Conservation (phyloP, 257 asterid species). For the Avicennia marina region DNA sequence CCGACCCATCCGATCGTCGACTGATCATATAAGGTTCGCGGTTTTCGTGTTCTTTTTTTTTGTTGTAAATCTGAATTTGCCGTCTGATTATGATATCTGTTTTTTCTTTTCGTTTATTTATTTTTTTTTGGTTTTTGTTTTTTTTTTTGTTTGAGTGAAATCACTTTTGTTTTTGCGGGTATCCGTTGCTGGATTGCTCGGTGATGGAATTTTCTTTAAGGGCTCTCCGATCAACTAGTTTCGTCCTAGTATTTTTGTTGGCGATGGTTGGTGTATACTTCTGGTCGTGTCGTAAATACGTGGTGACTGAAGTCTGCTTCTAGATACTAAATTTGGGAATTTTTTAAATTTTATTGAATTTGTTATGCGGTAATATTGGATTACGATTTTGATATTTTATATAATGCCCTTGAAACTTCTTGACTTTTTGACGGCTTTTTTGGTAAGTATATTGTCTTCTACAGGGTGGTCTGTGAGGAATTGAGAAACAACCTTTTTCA, state of each 20-base stretch:
- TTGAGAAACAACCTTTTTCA: background rate
- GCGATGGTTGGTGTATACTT: conserved; percentile 4
- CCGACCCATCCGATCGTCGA: conserved; percentile 24
- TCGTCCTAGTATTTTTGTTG: conserved; percentile 1
- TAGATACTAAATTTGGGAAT: background rate
- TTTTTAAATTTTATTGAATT: background rate
- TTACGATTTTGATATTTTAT: background rate
- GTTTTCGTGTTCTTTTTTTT: background rate
- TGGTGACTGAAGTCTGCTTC: background rate
- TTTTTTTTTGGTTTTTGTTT: background rate
- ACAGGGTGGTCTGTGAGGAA: background rate
- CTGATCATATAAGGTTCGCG: conserved; percentile 6
- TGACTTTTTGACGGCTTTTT: conserved; percentile 4
- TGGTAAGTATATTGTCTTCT: background rate
- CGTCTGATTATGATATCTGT: background rate
- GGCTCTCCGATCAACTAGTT: background rate
- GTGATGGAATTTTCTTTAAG: conserved; percentile 1
- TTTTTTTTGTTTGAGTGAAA: background rate
- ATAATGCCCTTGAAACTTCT: background rate
- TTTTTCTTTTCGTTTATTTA: background rate
- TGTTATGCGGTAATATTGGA: background rate
- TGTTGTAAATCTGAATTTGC: background rate
- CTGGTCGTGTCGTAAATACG: background rate
- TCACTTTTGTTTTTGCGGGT: background rate
- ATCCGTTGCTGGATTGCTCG: conserved; percentile 1